Base-by-base conservation (phyloP, 169 alveolate species). In the Perkinsus chesapeaki region DNA sequence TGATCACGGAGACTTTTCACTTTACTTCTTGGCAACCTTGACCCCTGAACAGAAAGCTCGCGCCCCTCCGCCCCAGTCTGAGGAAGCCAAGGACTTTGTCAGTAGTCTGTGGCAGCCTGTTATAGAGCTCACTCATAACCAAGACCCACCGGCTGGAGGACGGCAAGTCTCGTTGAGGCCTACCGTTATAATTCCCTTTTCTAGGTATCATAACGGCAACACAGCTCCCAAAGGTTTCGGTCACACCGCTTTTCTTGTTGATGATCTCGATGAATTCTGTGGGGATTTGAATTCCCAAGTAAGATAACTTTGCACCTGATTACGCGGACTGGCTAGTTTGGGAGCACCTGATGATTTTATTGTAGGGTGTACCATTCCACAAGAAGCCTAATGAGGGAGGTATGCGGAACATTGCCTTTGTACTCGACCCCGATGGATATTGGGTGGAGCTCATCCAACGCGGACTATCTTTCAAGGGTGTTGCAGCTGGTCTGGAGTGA, bases 351-450 rank as follows among this genome's bases (percentile, higher is more conserved):
- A n/a, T 95, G 92, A 91, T 38, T 92, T 60, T 94, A 91, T 39
- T 92, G 34, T 48, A 92, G 94, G 94, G 95, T 47, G 97, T 95
- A 31, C 92, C 92, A 48, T 96, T 95, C 91, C 97, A 94, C 36
- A 95, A 96, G 93, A 93, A 95, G 39, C 98, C 98, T 34, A 96
- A 95, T 91, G 98, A 95, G 90, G 96, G 97, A 0, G 92, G 93
- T 39, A 95, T 95, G 97, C 95, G 94, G 93, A 95, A 93, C 48
- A 94, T 96, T 34, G 98, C 96, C 38, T 96, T 96, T 92, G 97
- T 96, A 36, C 48, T 95, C 93, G 98, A 96, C 72, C 98, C 98
- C 38, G 96, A 96, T 90, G 95, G 96, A 12, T 96, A 96, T 91
- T 95, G 98, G 98, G 93, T 96, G 19, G 97, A 95, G 94, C 93